Evolutionary conservation across 2,329 filamentous ascomycete species (phyloP), one percentile per base, ranked within the genome.

Genomic region (Nothophaeocryptopus gaeumannii): DNA sequence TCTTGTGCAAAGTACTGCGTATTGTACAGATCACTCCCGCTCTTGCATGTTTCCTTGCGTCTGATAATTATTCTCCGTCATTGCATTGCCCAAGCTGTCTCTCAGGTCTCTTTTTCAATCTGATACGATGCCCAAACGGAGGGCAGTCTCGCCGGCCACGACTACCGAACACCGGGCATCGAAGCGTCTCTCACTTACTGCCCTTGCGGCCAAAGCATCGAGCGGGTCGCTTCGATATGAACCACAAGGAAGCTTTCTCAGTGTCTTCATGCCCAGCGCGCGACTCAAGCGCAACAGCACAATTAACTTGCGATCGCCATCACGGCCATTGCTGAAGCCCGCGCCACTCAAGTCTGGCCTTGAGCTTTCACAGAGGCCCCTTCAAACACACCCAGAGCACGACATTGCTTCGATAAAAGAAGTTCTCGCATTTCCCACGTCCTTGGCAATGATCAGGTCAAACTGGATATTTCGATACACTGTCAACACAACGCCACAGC

Each of bases 381-480:
- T 59, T n/a, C 45, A 55, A 26, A 57, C 56, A 29, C 41, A 55
- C 26, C 42, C 48, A 5, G 47, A 51, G 5, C 38, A 47, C 16
- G 56, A 57, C 39, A 47, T 55, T n/a, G 50, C 54, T 16, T 45
- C 46, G 9, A 50, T 59, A 39, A 59, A 54, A 34, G 50, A 55
- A 15, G 45, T 57, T 5, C 43, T 53, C 16, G 20, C 57, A 9
- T 54, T 54, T 33, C 56, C 56, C 5, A 54, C 52, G n/a, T 53
- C 56, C 10, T 52, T 59, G 15, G 49, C 56, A 10, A 52, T 54
- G 30, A 53, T 59, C 45, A 50, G 44, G 35, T 39, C 49, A 4
- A 54, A 46, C 41, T 57, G 54, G 54, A 56, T 56, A 13, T 59
- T 53, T 38, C 51, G 51, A 38, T 59, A 55, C 50, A 51, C 48